A percentile compares a stretch with the other conserved stretches of the same genome.
phyloP scores from a whole-genome alignment of 768 basidiomycete genomes.

The Basidioascus undulatus region DNA sequence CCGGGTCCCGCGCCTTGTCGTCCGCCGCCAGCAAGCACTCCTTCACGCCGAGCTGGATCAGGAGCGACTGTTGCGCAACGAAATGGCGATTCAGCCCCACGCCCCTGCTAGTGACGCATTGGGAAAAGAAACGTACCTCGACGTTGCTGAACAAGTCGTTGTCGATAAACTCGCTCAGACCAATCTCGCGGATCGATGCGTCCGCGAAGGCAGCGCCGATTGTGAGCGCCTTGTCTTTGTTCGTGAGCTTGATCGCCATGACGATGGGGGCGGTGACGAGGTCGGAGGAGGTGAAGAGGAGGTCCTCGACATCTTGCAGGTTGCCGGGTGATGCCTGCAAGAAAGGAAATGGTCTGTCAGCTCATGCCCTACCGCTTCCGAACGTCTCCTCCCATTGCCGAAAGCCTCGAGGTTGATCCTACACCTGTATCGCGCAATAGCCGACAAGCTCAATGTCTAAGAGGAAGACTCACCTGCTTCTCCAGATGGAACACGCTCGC shows the following conservation, averaged over 20 bases:
- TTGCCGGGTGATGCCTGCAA: slow-evolving; percentile 47
- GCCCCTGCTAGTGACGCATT: background rate
- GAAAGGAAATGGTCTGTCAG: slow-evolving; percentile 11
- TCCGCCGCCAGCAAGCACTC: slow-evolving; percentile 55
- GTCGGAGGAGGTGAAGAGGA: slow-evolving; percentile 33
- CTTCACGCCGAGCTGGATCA: slow-evolving; percentile 93
- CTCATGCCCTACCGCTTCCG: slow-evolving; percentile 1
- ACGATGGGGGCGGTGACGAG: slow-evolving; percentile 59
- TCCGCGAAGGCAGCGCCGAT: slow-evolving; percentile 84
- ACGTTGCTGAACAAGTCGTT: slow-evolving; percentile 89
- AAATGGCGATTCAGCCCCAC: too few species aligned
- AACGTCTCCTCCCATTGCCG: too few species aligned
- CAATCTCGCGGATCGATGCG: slow-evolving; percentile 57
- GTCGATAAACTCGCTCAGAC: slow-evolving; percentile 75
- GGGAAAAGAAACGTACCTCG: slow-evolving; percentile 32
- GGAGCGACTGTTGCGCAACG: slow-evolving; percentile 77
- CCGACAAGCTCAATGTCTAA: too few species aligned
- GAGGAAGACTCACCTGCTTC: slow-evolving; percentile 36
- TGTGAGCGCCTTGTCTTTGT: slow-evolving; percentile 35
- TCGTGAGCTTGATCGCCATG: slow-evolving; percentile 54
- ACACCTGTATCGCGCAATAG: too few species aligned
- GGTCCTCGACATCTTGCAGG: slow-evolving; percentile 43
- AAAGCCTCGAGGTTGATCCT: too few species aligned
- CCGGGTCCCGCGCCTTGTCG: slow-evolving; percentile 33
- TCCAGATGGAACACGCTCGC: slow-evolving; percentile 45